These are phyloP conservation scores for Trypanosomatidae sp. DNA, from an alignment of 208 protist species.

Conservation along the genomic window DNA sequence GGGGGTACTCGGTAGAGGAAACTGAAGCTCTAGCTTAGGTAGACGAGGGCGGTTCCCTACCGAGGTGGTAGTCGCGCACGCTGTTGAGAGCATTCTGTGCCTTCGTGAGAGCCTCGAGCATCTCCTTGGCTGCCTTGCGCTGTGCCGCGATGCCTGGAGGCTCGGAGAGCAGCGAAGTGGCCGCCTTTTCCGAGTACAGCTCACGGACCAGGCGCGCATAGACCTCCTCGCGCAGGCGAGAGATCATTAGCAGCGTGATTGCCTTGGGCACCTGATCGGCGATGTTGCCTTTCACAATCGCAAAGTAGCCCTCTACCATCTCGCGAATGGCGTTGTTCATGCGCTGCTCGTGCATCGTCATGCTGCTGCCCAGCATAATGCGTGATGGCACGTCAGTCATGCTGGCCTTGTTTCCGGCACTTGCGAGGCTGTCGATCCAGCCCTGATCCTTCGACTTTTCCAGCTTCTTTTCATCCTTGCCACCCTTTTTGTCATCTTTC, in stretches of 20 bases:
- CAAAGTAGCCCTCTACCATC: slow-evolving; percentile 93
- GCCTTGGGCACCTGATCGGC: slow-evolving; percentile 97
- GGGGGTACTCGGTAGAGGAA: background rate
- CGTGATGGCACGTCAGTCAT: slow-evolving; percentile 81
- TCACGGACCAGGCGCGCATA: slow-evolving; percentile 94
- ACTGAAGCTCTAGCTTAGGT: background rate
- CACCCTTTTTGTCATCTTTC: slow-evolving; percentile 33
- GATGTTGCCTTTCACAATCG: slow-evolving; percentile 91
- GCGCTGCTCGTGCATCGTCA: slow-evolving; percentile 72
- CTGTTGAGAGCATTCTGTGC: slow-evolving; percentile 83
- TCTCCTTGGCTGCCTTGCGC: slow-evolving; percentile 89
- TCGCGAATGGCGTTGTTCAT: slow-evolving; percentile 86
- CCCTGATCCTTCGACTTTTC: slow-evolving; percentile 58
- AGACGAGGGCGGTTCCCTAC: slow-evolving; percentile 6
- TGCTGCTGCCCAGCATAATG: slow-evolving; percentile 76
- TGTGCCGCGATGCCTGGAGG: slow-evolving; percentile 79
- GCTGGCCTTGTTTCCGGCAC: slow-evolving; percentile 28
- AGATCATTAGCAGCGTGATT: slow-evolving; percentile 98
- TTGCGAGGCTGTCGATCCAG: slow-evolving; percentile 34
- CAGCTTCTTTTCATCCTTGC: slow-evolving; percentile 46
- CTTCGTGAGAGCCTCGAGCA: slow-evolving; percentile 89
- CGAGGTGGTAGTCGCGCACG: slow-evolving; percentile 74
- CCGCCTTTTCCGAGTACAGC: slow-evolving; percentile 94
- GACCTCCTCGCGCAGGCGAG: slow-evolving; percentile 87
- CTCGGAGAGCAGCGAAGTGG: slow-evolving; percentile 95